Conservation (phyloP, 140 eudicot species). For the Anethum foeniculum region DNA sequence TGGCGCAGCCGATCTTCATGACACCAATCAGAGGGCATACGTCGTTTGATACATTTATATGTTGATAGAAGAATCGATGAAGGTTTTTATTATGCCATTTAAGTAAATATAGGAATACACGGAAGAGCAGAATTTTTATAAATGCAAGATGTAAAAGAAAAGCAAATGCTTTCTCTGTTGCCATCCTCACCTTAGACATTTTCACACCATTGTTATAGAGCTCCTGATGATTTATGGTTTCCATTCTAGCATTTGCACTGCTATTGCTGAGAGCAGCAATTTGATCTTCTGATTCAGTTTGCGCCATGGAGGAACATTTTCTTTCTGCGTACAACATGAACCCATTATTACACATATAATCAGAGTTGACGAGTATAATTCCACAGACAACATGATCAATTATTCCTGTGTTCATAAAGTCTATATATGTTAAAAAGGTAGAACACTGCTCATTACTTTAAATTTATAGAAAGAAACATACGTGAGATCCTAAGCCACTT, state of each 20-base stretch:
- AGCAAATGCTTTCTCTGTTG: too few species aligned
- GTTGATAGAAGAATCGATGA: too few species aligned
- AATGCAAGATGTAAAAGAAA: too few species aligned
- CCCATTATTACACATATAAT: not conserved
- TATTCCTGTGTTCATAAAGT: not conserved
- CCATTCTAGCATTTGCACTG: slow-evolving; percentile 13
- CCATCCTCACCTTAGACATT: too few species aligned
- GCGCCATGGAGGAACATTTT: slow-evolving; percentile 53
- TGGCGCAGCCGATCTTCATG: too few species aligned
- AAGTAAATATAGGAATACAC: too few species aligned
- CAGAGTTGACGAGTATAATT: not conserved
- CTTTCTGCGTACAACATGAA: slow-evolving; percentile 38
- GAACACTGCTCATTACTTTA: not conserved
- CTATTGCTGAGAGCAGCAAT: slow-evolving; percentile 15
- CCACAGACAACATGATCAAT: not conserved
- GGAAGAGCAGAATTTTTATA: too few species aligned
- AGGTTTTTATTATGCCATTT: too few species aligned
- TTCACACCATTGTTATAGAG: slow-evolving; percentile 30
- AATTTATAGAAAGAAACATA: not conserved
- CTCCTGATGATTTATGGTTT: slow-evolving; percentile 21
- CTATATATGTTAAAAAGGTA: not conserved
- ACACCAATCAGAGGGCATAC: too few species aligned
- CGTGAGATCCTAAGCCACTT: not conserved
- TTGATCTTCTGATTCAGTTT: slow-evolving; percentile 36
- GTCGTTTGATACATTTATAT: too few species aligned